Percentiles rank a stretch among this genome's conserved stretches.
These are phyloP conservation scores for Recurvomyces mirabilis DNA, from an alignment of 495 filamentous ascomycete species.

Conservation along the genomic window DNA sequence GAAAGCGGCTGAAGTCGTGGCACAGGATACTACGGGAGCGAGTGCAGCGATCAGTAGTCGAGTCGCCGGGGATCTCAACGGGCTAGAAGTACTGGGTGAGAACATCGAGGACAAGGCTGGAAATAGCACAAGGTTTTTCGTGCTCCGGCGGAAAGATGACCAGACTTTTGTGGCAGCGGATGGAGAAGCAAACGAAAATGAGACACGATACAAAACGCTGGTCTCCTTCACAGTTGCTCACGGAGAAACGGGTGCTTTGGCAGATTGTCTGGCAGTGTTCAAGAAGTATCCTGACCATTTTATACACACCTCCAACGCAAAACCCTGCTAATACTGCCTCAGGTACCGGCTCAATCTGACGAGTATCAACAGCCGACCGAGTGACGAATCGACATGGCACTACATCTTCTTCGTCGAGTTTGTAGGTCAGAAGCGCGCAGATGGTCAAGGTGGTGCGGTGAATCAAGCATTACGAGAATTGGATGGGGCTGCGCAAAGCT, in stretches of 20 bases:
- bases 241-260: constrained; percentile 64
- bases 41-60: constrained; percentile 67
- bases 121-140: constrained; percentile 82
- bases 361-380: constrained; percentile 79
- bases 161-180: background rate
- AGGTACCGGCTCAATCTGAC: constrained; percentile 52
- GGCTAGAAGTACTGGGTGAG: constrained; percentile 55
- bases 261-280: constrained; percentile 70
- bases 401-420: constrained; percentile 96
- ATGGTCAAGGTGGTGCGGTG: constrained; percentile 38
- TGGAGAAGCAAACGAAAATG: constrained; percentile 7
- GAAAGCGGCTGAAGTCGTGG: constrained; percentile 66
- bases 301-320: background rate
- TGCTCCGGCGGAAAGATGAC: constrained; percentile 37
- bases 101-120: constrained; percentile 64
- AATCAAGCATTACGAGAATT: constrained; percentile 39
- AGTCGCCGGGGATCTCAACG: constrained; percentile 55
- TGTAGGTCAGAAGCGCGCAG: constrained; percentile 43
- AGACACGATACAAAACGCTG: constrained; percentile 48
- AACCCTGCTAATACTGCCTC: background rate
- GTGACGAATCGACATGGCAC: constrained; percentile 63
- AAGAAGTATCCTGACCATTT: constrained; percentile 38
- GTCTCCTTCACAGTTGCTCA: constrained; percentile 76
- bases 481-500: constrained; percentile 21
- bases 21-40: constrained; percentile 42